Evolutionary conservation across 768 basidiomycete species (phyloP).

Genomic region (Boletus tylopilopsis): DNA sequence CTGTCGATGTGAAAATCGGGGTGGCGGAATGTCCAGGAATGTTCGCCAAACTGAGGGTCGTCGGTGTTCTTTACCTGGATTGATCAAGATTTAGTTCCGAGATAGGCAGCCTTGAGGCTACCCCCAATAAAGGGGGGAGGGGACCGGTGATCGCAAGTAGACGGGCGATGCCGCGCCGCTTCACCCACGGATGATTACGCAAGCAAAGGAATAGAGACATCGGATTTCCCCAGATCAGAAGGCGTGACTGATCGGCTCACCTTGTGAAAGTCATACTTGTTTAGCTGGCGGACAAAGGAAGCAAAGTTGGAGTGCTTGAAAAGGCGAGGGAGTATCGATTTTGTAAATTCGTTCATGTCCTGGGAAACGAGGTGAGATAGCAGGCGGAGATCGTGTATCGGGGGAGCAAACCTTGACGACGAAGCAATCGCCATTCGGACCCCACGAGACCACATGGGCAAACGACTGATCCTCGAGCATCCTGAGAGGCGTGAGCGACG

Average conservation of each 20-base stretch:
- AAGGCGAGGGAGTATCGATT: conserved; percentile 82
- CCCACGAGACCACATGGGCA: conserved; percentile 77
- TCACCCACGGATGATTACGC: conserved; percentile 11
- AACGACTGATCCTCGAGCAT: conserved; percentile 85
- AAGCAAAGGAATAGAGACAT: conserved; percentile 2
- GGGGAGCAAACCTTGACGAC: conserved; percentile 65
- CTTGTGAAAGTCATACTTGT: conserved; percentile 98
- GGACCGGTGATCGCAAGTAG: conserved; percentile 7
- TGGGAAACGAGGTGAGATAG: conserved; percentile 20
- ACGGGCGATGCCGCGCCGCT: conserved; percentile 15
- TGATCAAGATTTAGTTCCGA: too few relatives aligned
- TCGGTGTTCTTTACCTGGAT: conserved; percentile 79
- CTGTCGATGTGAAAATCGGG: conserved; percentile 51
- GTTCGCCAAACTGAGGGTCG: conserved; percentile 66
- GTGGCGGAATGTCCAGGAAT: conserved; percentile 52
- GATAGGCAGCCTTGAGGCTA: conserved; percentile 16
- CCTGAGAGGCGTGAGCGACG: too few relatives aligned
- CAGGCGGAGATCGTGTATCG: conserved; percentile 1
- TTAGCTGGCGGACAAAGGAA: conserved; percentile 86
- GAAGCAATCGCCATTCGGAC: conserved; percentile 80
- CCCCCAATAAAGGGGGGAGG: conserved; percentile 6
- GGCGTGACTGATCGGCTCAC: conserved; percentile 31
- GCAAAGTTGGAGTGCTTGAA: conserved; percentile 97
- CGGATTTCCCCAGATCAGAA: background rate
- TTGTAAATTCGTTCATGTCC: conserved; percentile 97